A percentile compares a stretch with the other conserved stretches of the same genome.
Conservation (phyloP, 2,329 filamentous ascomycete genomes). For the Beauveria sp. region DNA sequence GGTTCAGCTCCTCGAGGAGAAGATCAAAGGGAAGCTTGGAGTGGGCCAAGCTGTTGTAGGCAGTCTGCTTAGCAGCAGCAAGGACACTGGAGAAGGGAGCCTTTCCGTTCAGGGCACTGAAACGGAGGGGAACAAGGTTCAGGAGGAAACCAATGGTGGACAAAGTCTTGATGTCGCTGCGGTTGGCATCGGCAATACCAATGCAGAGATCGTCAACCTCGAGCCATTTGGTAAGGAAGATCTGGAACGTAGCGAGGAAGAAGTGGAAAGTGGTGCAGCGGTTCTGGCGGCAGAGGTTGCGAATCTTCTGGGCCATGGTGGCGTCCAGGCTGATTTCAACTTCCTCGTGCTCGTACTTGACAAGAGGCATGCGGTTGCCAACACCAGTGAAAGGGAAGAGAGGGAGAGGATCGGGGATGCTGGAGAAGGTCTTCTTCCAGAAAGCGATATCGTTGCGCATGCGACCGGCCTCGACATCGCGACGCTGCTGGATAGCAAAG, state of each 20-base stretch:
- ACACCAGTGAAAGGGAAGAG: constrained; percentile 14
- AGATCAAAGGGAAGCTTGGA: constrained; percentile 38
- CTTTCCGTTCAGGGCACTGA: constrained; percentile 17
- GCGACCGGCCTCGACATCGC: constrained; percentile 17
- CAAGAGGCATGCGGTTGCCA: constrained; percentile 8
- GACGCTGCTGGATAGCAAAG: constrained; percentile 26
- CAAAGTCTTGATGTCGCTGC: constrained; percentile 14
- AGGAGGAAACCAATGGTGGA: constrained; percentile 34
- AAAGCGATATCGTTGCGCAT: constrained; percentile 18
- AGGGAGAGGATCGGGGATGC: constrained; percentile 13
- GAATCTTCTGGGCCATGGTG: constrained; percentile 11
- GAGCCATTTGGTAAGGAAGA: constrained; percentile 20
- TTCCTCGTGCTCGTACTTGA: constrained; percentile 13
- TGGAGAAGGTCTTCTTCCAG: constrained; percentile 14
- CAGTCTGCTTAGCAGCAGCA: constrained; percentile 18
- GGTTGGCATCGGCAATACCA: constrained; percentile 33
- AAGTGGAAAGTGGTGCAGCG: constrained; percentile 35
- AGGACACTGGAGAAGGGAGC: constrained; percentile 18
- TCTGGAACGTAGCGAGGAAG: constrained; percentile 33
- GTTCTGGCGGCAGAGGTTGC: constrained; percentile 14
- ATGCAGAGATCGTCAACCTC: constrained; percentile 34
- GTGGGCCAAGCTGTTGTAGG: constrained; percentile 27
- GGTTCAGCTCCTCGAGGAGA: constrained; percentile 33
- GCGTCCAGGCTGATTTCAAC: constrained; percentile 12
- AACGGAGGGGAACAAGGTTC: constrained; percentile 36